Evolutionary conservation across 148 eudicot species (phyloP).

Genomic region (Rhododendron griersonianum): DNA sequence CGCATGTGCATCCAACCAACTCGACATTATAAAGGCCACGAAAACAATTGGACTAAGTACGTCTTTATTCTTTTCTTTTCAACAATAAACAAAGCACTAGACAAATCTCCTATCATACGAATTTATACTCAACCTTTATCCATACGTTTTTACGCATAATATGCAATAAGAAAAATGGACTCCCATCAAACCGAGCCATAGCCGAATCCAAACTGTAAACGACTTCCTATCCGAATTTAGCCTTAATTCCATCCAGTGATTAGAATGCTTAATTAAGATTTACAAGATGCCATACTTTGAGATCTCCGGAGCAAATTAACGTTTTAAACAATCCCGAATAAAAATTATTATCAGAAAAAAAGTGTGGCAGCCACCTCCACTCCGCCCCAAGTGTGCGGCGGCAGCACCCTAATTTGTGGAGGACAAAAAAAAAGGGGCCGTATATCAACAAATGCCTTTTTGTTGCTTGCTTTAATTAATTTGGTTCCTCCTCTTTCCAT

Average conservation of each 20-base stretch:
- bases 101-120: neutral
- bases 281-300: neutral
- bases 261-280: neutral
- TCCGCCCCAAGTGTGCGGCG: neutral
- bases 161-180: neutral
- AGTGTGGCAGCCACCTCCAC: neutral
- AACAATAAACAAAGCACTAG: too few relatives aligned
- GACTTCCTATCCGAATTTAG: neutral
- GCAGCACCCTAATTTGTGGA: neutral
- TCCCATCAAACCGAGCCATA: neutral
- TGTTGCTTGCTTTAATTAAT: neutral
- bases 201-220: neutral
- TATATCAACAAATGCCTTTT: neutral
- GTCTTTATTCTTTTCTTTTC: too few relatives aligned
- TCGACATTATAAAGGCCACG: neutral
- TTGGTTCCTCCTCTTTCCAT: neutral
- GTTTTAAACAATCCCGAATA: neutral
- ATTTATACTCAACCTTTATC: neutral
- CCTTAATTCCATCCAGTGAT: neutral
- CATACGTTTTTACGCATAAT: neutral
- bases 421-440: neutral
- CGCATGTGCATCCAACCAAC: neutral
- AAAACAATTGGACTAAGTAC: too few relatives aligned
- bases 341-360: neutral
- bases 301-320: neutral